Percentiles rank a stretch among this genome's conserved stretches.
Conservation (phyloP, 139 green algal genomes). For the Closterium sp. region DNA sequence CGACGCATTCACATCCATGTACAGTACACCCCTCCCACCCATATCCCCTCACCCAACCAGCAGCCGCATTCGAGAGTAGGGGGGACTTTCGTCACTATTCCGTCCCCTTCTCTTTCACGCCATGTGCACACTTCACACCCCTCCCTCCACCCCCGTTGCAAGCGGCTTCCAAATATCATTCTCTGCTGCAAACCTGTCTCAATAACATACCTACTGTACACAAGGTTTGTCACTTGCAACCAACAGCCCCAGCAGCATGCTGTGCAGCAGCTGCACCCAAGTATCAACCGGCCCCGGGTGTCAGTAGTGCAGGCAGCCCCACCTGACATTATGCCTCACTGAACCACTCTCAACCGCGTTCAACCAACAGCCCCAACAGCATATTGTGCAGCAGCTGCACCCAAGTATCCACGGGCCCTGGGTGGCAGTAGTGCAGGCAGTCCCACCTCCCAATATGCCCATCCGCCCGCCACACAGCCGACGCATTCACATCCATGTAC, state of each 20-base stretch:
- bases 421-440: not conserved
- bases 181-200: not conserved
- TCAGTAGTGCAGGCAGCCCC: too few relatives aligned
- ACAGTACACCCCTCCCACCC: not conserved
- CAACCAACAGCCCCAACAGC: not conserved
- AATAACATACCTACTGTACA: too few relatives aligned
- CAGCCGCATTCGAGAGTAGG: too few relatives aligned
- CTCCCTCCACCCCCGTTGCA: too few relatives aligned
- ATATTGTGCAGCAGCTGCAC: not conserved
- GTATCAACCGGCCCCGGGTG: too few relatives aligned
- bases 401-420: not conserved
- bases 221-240: too few relatives aligned
- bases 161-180: not conserved
- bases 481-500: not conserved
- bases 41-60: too few relatives aligned
- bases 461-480: not conserved
- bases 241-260: not conserved
- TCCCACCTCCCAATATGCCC: not conserved
- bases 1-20: not conserved
- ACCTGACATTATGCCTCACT: too few relatives aligned
- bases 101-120: too few relatives aligned
- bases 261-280: not conserved
- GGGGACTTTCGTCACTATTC: too few relatives aligned
- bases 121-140: too few relatives aligned
- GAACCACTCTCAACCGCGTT: not conserved